Conservation (phyloP, 2,329 filamentous ascomycete species). For the Aspergillus ochraceus region DNA sequence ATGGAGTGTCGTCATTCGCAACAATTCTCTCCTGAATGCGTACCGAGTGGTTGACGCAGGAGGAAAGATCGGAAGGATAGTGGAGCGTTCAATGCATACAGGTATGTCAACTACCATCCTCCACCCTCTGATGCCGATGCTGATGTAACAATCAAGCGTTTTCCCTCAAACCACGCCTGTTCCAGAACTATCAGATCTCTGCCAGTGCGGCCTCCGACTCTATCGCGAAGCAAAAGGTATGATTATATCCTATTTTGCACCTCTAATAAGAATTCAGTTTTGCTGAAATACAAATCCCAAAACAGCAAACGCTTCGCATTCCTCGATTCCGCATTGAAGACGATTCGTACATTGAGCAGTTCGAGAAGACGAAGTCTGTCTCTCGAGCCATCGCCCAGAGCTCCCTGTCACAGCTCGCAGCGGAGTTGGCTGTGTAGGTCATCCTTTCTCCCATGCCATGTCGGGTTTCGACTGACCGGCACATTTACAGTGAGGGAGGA, state of each 20-base stretch:
- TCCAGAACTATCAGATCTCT: too few species aligned
- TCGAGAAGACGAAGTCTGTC: background rate
- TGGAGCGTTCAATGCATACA: too few species aligned
- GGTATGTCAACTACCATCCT: too few species aligned
- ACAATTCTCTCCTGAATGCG: background rate
- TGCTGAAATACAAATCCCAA: too few species aligned
- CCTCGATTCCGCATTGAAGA: background rate
- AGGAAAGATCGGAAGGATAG: too few species aligned
- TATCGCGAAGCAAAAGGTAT: background rate
- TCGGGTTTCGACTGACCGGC: background rate
- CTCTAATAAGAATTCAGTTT: too few species aligned
- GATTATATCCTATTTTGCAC: too few species aligned
- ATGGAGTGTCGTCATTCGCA: conserved; percentile 1
- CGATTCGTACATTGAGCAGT: background rate
- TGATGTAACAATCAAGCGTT: too few species aligned
- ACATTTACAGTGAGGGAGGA: background rate
- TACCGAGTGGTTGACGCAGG: too few species aligned
- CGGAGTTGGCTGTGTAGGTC: background rate
- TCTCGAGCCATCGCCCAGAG: background rate
- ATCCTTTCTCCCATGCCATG: background rate
- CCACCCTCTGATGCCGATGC: too few species aligned
- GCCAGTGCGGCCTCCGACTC: background rate
- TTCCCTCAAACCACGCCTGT: too few species aligned
- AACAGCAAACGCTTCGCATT: background rate
- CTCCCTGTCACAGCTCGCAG: background rate